phyloP scores from a whole-genome alignment of 2,329 filamentous ascomycete genomes.

The Cucurbitaria berberidis region DNA sequence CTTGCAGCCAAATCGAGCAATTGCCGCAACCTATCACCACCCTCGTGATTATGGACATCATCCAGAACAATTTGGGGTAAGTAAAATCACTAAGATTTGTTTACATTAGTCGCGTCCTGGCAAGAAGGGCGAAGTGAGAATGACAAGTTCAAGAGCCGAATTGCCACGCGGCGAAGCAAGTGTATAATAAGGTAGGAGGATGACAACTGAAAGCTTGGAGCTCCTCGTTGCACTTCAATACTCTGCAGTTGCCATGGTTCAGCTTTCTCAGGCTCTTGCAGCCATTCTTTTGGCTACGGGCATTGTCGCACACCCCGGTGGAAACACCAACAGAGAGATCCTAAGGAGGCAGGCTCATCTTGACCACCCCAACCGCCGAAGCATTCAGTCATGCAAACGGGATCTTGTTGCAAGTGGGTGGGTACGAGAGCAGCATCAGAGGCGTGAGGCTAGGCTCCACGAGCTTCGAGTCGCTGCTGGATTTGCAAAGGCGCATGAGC shows the following conservation, averaged over 20 bases:
- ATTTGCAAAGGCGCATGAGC: constrained; percentile 39
- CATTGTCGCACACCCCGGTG: constrained; percentile 49
- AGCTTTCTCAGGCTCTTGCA: constrained; percentile 30
- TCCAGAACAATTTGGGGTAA: constrained; percentile 22
- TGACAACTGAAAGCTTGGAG: neutral
- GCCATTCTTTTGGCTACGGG: constrained; percentile 33
- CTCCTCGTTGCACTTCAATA: constrained; percentile 1
- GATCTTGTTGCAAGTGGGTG: constrained; percentile 40
- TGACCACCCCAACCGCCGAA: constrained; percentile 49
- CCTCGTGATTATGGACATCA: constrained; percentile 17
- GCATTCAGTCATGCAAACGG: constrained; percentile 42
- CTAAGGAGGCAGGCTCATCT: constrained; percentile 39
- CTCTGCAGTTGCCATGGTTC: constrained; percentile 32
- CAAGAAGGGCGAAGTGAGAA: constrained; percentile 12
- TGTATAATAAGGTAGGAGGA: constrained; percentile 30
- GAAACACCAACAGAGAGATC: constrained; percentile 45
- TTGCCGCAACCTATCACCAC: constrained; percentile 26
- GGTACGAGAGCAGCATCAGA: constrained; percentile 44
- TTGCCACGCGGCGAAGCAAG: neutral
- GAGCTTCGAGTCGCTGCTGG: constrained; percentile 46
- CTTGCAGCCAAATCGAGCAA: constrained; percentile 20
- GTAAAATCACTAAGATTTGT: constrained; percentile 12
- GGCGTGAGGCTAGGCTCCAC: constrained; percentile 48
- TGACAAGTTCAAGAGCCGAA: constrained; percentile 14
- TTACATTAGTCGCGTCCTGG: constrained; percentile 5